Evolutionary conservation across 108 stramenopile species (phyloP).

Genomic region (Cyclotella distinguenda): DNA sequence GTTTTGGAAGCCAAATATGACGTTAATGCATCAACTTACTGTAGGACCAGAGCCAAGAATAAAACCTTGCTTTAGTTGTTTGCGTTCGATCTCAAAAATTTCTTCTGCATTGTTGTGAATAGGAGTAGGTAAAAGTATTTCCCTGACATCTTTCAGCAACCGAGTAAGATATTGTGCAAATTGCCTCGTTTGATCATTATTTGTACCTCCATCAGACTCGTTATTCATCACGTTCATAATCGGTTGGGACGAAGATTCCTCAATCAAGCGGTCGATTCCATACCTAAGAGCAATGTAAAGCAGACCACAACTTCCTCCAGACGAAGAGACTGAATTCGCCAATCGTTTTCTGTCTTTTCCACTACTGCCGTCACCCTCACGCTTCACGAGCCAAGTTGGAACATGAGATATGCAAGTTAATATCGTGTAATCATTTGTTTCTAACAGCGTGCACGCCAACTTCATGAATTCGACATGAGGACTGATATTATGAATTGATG

Average conservation of each 20-base stretch:
- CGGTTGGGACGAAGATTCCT: not conserved
- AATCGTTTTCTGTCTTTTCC: slow-evolving; percentile 7
- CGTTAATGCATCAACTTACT: slow-evolving; percentile 1
- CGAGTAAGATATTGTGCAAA: slow-evolving; percentile 28
- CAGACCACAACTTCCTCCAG: slow-evolving; percentile 15
- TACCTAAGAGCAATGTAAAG: slow-evolving; percentile 23
- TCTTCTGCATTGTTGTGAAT: not conserved
- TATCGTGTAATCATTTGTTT: slow-evolving; percentile 30
- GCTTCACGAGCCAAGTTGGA: slow-evolving; percentile 14
- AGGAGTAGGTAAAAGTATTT: slow-evolving; percentile 25
- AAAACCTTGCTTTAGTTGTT: slow-evolving; percentile 4
- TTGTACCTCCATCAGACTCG: not conserved
- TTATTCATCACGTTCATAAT: not conserved
- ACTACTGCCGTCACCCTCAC: slow-evolving; percentile 14
- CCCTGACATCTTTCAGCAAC: slow-evolving; percentile 30
- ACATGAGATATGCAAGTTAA: slow-evolving; percentile 26
- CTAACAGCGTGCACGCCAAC: slow-evolving; percentile 37
- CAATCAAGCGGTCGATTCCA: slow-evolving; percentile 24
- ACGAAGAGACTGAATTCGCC: not conserved
- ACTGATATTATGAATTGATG: not conserved
- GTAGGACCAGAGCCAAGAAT: slow-evolving; percentile 20
- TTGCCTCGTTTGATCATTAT: not conserved
- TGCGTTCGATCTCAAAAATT: not conserved
- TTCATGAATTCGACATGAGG: slow-evolving; percentile 27
- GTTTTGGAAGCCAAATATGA: not conserved